Percentiles rank a stretch among this genome's conserved stretches.
These are phyloP conservation scores for Cutaneotrichosporon sp. DNA, from an alignment of 1,284 basidiomycete genomes.

Conservation along the genomic window DNA sequence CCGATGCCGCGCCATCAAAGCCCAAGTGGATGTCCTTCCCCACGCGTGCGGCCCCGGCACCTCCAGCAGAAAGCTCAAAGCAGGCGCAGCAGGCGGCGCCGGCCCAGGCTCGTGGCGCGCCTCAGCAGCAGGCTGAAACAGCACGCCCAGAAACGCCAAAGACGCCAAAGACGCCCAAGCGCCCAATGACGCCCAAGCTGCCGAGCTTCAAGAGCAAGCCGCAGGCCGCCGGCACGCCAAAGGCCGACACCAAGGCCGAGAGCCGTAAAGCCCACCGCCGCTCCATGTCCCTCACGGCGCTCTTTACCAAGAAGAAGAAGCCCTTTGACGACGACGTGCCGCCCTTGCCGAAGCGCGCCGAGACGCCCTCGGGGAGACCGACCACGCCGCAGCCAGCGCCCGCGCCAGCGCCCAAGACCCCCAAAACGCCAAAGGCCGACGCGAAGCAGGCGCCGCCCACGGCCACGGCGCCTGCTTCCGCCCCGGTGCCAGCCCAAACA, in stretches of 20 bases:
- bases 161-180: constrained; percentile 6
- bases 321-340: constrained; percentile 5
- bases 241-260: constrained; percentile 1
- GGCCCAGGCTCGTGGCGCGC: background rate
- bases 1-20: background rate
- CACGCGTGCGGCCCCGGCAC: background rate
- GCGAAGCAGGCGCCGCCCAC: too few relatives aligned
- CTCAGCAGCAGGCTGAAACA: background rate
- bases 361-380: background rate
- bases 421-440: constrained; percentile 1
- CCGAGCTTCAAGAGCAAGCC: background rate
- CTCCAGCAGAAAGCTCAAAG: background rate
- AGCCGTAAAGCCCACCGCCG: constrained; percentile 7
- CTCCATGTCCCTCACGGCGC: constrained; percentile 9
- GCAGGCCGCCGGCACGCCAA: background rate
- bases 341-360: background rate
- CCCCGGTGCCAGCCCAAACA: too few relatives aligned
- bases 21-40: background rate
- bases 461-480: too few relatives aligned
- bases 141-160: background rate
- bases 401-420: background rate
- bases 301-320: constrained; percentile 14
- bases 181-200: background rate
- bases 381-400: background rate
- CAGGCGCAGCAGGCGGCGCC: background rate